These are phyloP conservation scores for Suhomyces chickasaworum DNA, from an alignment of 1,139 yeast genomes.

Conservation along the genomic window DNA sequence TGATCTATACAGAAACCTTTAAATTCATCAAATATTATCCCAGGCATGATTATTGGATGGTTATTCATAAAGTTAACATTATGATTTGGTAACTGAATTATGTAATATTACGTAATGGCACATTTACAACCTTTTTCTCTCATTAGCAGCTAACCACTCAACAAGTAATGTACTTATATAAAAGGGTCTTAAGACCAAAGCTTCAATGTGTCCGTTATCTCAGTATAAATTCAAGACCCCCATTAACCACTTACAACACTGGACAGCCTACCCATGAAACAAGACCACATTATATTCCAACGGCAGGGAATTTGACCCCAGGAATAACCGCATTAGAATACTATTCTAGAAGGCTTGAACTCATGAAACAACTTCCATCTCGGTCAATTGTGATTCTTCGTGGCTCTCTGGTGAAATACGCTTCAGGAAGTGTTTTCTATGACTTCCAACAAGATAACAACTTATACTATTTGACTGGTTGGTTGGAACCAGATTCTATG, in stretches of 20 bases:
- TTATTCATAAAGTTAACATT: no score
- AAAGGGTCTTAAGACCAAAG: neutral
- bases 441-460: conserved; percentile 92
- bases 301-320: conserved; percentile 81
- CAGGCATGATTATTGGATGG: conserved; percentile 11
- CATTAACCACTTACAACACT: conserved; percentile 36
- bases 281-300: conserved; percentile 69
- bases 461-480: conserved; percentile 83
- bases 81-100: neutral
- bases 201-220: conserved; percentile 5
- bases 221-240: conserved; percentile 22
- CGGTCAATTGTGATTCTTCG: conserved; percentile 72
- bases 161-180: neutral
- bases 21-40: conserved; percentile 12
- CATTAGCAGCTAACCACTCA: neutral
- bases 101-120: no score
- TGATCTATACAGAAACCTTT: conserved; percentile 21
- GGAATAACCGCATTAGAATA: conserved; percentile 86
- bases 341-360: conserved; percentile 61
- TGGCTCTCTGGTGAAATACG: conserved; percentile 72
- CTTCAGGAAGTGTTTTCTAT: conserved; percentile 88
- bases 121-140: no score
- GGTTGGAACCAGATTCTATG: conserved; percentile 89
- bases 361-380: conserved; percentile 61
- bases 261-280: conserved; percentile 93